Conservation (phyloP, 2,329 filamentous ascomycete species). For the Aspergillus niger region DNA sequence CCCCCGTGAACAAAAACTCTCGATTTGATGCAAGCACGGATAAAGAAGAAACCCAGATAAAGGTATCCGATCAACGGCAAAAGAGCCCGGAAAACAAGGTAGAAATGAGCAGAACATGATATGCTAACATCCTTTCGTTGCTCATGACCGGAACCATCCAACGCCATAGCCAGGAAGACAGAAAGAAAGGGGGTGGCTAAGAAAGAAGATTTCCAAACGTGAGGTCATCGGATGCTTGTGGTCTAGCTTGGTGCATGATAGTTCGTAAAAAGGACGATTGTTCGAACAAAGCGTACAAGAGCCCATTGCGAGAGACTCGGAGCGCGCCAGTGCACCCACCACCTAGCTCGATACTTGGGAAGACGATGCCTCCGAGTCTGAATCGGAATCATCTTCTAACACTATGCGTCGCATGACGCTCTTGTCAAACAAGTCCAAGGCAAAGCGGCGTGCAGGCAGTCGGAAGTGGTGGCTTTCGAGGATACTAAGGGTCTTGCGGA, state of each 20-base stretch:
- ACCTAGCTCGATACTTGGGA: slow-evolving; percentile 27
- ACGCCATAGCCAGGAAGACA: slow-evolving; percentile 16
- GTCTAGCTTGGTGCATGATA: neutral
- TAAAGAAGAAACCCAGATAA: neutral
- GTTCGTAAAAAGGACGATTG: neutral
- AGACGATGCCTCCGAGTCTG: slow-evolving; percentile 35
- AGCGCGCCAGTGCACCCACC: neutral
- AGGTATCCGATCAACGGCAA: neutral
- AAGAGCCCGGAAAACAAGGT: neutral
- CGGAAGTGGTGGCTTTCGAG: slow-evolving; percentile 89
- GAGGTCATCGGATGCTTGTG: neutral
- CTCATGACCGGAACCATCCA: slow-evolving; percentile 18
- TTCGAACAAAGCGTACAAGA: neutral
- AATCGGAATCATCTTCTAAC: slow-evolving; percentile 66
- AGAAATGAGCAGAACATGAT: slow-evolving; percentile 12
- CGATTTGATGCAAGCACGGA: neutral
- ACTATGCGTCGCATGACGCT: slow-evolving; percentile 82
- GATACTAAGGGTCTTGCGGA: slow-evolving; percentile 80
- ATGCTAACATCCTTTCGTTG: slow-evolving; percentile 21
- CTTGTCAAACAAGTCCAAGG: slow-evolving; percentile 93
- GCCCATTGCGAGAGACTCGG: neutral
- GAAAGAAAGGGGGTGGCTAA: neutral
- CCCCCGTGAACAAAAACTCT: neutral
- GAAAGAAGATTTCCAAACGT: neutral
- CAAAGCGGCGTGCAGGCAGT: slow-evolving; percentile 81